A percentile compares a stretch with the other conserved stretches of the same genome.
Conservation (phyloP, 257 asterid species). For the Gardenia jasminoides region DNA sequence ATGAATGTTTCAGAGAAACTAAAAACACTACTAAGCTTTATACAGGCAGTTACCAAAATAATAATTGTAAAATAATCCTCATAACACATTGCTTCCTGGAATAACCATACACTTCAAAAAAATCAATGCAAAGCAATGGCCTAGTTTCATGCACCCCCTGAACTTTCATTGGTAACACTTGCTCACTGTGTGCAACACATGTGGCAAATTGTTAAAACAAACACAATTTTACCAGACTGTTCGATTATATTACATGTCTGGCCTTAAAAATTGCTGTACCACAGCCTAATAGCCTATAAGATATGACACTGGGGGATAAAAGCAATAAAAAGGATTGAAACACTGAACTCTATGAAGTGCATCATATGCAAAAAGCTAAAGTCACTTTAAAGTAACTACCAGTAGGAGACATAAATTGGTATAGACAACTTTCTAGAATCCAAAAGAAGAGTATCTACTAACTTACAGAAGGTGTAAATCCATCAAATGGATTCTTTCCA, state of each 20-base stretch:
- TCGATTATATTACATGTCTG: no score
- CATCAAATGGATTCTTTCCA: constrained; percentile 95
- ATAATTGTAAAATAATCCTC: background rate
- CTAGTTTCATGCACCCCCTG: no score
- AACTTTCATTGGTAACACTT: no score
- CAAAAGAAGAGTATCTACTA: constrained; percentile 17
- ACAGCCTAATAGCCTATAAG: background rate
- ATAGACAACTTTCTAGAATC: background rate
- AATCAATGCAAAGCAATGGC: no score
- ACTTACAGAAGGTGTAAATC: constrained; percentile 95
- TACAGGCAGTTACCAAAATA: background rate
- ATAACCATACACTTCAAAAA: no score
- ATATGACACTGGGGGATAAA: background rate
- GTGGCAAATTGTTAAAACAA: no score
- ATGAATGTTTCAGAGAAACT: background rate
- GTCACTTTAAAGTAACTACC: background rate
- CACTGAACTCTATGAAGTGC: background rate
- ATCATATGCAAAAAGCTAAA: background rate
- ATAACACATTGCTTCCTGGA: background rate
- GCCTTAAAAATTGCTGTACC: no score
- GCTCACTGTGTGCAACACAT: no score
- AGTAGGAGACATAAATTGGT: background rate
- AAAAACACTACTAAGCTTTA: no score
- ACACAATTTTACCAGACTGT: no score
- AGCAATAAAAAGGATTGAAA: background rate